Percentiles rank a stretch among this genome's conserved stretches.
Evolutionary conservation across 768 basidiomycete species (phyloP).

Genomic region (Hysterangium stoloniferum): DNA sequence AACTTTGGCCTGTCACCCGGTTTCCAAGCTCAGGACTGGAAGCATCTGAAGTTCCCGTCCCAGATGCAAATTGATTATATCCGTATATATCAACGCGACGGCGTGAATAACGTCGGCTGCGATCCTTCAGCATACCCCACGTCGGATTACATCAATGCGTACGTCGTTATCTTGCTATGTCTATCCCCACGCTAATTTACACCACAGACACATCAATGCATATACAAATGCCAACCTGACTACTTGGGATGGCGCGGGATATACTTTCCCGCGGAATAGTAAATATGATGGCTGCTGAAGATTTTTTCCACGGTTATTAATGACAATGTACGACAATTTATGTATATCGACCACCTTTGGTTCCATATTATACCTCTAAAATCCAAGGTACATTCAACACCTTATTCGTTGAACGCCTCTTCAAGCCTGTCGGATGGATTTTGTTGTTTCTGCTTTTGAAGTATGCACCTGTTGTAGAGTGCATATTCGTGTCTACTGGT

Average conservation of each 20-base stretch:
- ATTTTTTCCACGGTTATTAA: too few species aligned
- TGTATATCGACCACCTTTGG: too few species aligned
- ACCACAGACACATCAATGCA: conserved; percentile 38
- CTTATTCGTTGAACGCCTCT: too few species aligned
- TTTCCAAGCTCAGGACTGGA: conserved; percentile 70
- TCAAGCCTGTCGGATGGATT: too few species aligned
- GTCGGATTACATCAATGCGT: conserved; percentile 66
- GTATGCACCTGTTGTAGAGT: too few species aligned
- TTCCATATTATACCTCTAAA: too few species aligned
- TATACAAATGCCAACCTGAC: conserved; percentile 82
- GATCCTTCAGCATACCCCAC: conserved; percentile 77
- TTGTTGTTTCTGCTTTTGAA: too few species aligned
- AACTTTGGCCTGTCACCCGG: conserved; percentile 75
- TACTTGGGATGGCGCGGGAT: conserved; percentile 73
- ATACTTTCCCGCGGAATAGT: conserved; percentile 66
- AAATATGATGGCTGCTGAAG: conserved; percentile 28
- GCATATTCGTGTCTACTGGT: too few species aligned
- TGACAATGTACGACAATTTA: too few species aligned
- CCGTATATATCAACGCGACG: conserved; percentile 77
- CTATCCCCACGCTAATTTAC: neutral
- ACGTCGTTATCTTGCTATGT: conserved; percentile 19
- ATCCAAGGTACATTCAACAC: too few species aligned
- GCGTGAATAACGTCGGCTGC: conserved; percentile 67
- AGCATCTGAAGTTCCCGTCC: conserved; percentile 67
- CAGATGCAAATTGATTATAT: conserved; percentile 87